These are phyloP conservation scores for Dacryopinax spathularia DNA, from an alignment of 768 basidiomycete species.

Conservation along the genomic window DNA sequence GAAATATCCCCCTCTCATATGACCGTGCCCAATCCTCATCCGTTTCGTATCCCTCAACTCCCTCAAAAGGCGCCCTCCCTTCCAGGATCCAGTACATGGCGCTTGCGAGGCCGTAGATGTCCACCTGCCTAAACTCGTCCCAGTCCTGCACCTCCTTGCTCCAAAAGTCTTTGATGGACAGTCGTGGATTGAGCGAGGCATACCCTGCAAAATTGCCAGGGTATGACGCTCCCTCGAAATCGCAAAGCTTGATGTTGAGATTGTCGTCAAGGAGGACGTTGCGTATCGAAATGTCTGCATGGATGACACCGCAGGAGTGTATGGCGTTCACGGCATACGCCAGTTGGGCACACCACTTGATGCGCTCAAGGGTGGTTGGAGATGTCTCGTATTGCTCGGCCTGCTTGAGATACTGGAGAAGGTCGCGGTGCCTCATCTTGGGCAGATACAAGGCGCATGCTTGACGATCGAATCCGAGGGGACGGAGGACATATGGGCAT, in stretches of 20 bases:
- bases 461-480: neutral
- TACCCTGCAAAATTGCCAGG: neutral
- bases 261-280: neutral
- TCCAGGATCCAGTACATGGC: neutral
- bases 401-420: neutral
- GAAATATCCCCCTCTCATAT: neutral
- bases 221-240: neutral
- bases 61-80: neutral
- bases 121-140: neutral
- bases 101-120: neutral
- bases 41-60: neutral
- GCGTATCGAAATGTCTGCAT: neutral
- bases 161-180: neutral
- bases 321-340: neutral
- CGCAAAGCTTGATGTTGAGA: neutral
- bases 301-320: neutral
- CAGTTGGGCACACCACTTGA: neutral
- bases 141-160: neutral
- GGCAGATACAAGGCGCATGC: neutral
- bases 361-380: no score
- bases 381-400: no score
- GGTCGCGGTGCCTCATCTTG: neutral
- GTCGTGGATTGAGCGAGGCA: neutral
- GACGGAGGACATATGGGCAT: neutral
- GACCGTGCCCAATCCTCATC: neutral